phyloP scores from a whole-genome alignment of 345 rosid genomes.

The Populus davidiana region DNA sequence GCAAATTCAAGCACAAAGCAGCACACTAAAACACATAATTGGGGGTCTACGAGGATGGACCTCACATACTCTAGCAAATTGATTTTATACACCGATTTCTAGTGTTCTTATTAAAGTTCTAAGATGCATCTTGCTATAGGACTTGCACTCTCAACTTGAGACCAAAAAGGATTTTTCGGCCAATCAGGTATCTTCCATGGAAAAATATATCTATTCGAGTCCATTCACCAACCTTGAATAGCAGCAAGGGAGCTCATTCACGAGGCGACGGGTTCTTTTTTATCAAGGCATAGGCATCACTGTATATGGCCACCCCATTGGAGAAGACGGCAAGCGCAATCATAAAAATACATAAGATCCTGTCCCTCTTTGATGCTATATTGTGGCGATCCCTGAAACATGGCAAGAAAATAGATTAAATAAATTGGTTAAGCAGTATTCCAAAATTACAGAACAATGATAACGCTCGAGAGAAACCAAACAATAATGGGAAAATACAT shows the following conservation, averaged over 20 bases:
- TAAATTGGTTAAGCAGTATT: neutral
- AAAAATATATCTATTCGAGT: neutral
- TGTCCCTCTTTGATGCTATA: conserved; percentile 71
- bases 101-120: conserved; percentile 12
- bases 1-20: conserved; percentile 15
- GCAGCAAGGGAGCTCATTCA: conserved; percentile 15
- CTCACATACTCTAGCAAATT: neutral
- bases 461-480: neutral
- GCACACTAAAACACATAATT: conserved; percentile 6
- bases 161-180: neutral
- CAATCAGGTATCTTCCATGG: neutral
- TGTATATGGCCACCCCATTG: conserved; percentile 68
- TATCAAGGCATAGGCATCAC: conserved; percentile 60
- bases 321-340: conserved; percentile 74
- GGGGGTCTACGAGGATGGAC: neutral
- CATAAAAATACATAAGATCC: conserved; percentile 57
- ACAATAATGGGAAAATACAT: neutral
- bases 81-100: conserved; percentile 13
- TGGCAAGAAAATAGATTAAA: neutral
- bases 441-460: neutral
- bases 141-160: neutral
- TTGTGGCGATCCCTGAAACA: conserved; percentile 65
- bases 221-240: neutral
- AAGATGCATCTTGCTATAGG: conserved; percentile 2
- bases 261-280: conserved; percentile 37